Conservation (phyloP, 352 stramenopile species). For the Peronospora farinosa region DNA sequence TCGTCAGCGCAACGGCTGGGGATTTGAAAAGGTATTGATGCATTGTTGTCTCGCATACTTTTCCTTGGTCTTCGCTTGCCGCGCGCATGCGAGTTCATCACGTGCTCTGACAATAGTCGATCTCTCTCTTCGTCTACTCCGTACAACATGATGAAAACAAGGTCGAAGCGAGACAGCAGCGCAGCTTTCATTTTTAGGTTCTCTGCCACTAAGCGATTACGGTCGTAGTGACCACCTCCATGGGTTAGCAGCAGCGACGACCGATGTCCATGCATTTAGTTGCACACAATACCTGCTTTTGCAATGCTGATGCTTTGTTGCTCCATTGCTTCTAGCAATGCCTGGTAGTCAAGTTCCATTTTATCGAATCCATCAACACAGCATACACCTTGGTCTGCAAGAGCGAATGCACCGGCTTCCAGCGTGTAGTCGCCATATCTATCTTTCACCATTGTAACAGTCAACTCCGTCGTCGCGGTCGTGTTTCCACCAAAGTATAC, state of each 20-base stretch:
- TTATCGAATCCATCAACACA: constrained; percentile 99
- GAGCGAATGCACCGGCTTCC: constrained; percentile 88
- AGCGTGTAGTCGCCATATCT: constrained; percentile 87
- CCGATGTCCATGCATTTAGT: constrained; percentile 91
- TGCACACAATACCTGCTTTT: constrained; percentile 90
- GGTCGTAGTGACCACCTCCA: constrained; percentile 94
- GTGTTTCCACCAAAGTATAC: constrained; percentile 98
- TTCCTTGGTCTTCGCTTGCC: constrained; percentile 34
- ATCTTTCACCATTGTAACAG: constrained; percentile 94
- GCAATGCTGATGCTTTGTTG: constrained; percentile 96
- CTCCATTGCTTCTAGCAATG: constrained; percentile 97
- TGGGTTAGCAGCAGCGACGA: constrained; percentile 97
- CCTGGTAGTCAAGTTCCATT: constrained; percentile 88
- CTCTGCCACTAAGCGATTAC: constrained; percentile 90
- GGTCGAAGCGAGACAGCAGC: constrained; percentile 94
- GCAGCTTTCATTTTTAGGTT: constrained; percentile 96
- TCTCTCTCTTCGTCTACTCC: constrained; percentile 90
- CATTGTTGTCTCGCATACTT: constrained; percentile 19
- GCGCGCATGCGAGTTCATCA: constrained; percentile 87
- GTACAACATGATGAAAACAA: constrained; percentile 96
- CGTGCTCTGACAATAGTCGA: constrained; percentile 90
- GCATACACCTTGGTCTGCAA: constrained; percentile 94
- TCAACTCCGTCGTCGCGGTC: constrained; percentile 92
- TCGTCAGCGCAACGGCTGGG: constrained; percentile 21
- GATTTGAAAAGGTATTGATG: constrained; percentile 17